A percentile compares a stretch with the other conserved stretches of the same genome.
These are phyloP conservation scores for Pontederia paniculata DNA, from an alignment of 176 grass and related monocot species.

Conservation along the genomic window DNA sequence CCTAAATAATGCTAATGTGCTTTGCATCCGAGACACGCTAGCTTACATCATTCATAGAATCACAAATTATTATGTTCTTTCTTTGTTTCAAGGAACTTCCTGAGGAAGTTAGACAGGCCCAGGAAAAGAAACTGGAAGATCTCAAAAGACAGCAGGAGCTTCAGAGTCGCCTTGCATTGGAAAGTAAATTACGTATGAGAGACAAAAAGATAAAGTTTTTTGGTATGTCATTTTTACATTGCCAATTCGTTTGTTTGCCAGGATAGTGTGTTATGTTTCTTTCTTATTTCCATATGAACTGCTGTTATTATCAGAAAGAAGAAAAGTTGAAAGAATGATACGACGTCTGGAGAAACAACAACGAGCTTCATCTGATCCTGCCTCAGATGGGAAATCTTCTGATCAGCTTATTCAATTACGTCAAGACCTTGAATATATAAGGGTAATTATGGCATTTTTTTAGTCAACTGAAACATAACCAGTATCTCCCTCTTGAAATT, in stretches of 20 bases:
- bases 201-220: conserved; percentile 94
- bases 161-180: conserved; percentile 56
- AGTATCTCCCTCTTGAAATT: neutral
- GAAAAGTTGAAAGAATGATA: conserved; percentile 94
- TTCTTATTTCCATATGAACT: conserved; percentile 11
- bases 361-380: conserved; percentile 54
- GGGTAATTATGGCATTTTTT: conserved; percentile 33
- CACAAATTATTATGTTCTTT: neutral
- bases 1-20: neutral
- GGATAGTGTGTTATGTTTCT: conserved; percentile 1
- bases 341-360: conserved; percentile 93
- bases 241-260: neutral
- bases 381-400: conserved; percentile 27
- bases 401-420: conserved; percentile 49
- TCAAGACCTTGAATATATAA: conserved; percentile 95
- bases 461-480: conserved; percentile 4
- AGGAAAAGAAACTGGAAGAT: conserved; percentile 92
- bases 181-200: conserved; percentile 66
- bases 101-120: conserved; percentile 62
- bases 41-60: neutral
- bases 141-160: conserved; percentile 82
- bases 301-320: conserved; percentile 52
- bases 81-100: conserved; percentile 57
- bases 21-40: neutral
- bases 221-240: conserved; percentile 26